Evolutionary conservation across 371 early-diverging fungal species (phyloP), one percentile per base, ranked within the genome.

Genomic region (Mucor indicus): DNA sequence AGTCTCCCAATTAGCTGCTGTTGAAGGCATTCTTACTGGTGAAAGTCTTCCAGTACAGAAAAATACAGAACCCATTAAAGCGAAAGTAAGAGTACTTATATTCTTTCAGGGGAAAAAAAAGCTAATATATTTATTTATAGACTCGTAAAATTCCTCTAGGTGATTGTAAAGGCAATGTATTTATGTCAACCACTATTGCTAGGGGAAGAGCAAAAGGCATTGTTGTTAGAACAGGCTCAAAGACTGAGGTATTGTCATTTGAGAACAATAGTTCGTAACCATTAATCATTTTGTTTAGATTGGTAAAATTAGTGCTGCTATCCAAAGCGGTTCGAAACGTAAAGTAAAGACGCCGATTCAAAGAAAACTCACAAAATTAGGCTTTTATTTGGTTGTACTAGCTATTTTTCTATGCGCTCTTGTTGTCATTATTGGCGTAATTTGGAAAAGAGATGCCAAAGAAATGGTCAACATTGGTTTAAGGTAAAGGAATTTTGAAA

Each of bases 221-320:
- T 24, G 91, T 91, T 17, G 86, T 89, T 5, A 69, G 83, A 32
- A 90, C 90, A 2, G 95, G 92, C 16, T 74, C 80, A 65, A 40
- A 70, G 11, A 92, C 95, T 12, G 92, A 92, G 20, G 67, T 58
- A 64, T 39, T 35, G 19, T 31, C 10, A 5, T 44, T 11, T 27
- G 29, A 7, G 11, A 27, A 27, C 29, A 27, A 7, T 27, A 7
- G 11, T 27, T 27, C 11, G 11, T 27, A 7, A 11, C 5, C 11
- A 7, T 27, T 27, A 27, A 27, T 11, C 11, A 33, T 22, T 22
- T 27, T 12, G 37, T 11, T 44, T 62, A 53, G 79, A 92, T 96
- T 53, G 97, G 97, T 44, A 85, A 89, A 64, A 95, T 97, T 38
- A 88, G 90, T 48, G 81, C 87, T 15, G 89, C 92, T 40, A 87